phyloP scores from a whole-genome alignment of 495 filamentous ascomycete species.

The Daldinia vernicosa region DNA sequence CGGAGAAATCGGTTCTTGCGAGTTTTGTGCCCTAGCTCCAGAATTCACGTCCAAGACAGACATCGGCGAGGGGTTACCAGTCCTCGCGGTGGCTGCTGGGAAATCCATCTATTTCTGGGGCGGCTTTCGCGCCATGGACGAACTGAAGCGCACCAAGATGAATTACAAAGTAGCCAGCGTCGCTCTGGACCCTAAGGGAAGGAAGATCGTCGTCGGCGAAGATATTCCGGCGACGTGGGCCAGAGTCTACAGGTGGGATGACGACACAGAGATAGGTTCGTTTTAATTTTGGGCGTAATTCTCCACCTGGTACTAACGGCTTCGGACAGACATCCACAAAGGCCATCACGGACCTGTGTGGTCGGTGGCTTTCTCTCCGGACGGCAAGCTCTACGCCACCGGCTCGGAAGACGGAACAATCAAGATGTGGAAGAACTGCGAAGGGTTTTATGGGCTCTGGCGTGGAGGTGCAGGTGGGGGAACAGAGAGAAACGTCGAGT shows the following conservation, averaged over 20 bases:
- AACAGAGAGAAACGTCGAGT: conserved; percentile 41
- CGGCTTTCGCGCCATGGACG: conserved; percentile 69
- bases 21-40: conserved; percentile 70
- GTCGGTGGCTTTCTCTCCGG: conserved; percentile 92
- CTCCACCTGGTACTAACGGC: conserved; percentile 6
- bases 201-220: conserved; percentile 87
- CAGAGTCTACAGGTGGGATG: conserved; percentile 86
- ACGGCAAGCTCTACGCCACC: conserved; percentile 94
- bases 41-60: conserved; percentile 53
- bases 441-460: conserved; percentile 66
- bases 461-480: conserved; percentile 43
- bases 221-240: conserved; percentile 89
- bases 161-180: conserved; percentile 88
- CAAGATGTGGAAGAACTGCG: conserved; percentile 79
- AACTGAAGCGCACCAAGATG: conserved; percentile 80
- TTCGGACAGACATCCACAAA: conserved; percentile 79
- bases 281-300: background rate
- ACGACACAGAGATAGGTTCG: conserved; percentile 77
- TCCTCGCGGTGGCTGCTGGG: conserved; percentile 77
- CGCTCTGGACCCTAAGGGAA: conserved; percentile 80
- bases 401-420: conserved; percentile 98
- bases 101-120: conserved; percentile 95
- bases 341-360: conserved; percentile 98
- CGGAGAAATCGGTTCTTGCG: conserved; percentile 88
- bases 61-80: conserved; percentile 62